Base-by-base conservation (phyloP, 805 yeast species). In the Sugiyamaella valdiviana region DNA sequence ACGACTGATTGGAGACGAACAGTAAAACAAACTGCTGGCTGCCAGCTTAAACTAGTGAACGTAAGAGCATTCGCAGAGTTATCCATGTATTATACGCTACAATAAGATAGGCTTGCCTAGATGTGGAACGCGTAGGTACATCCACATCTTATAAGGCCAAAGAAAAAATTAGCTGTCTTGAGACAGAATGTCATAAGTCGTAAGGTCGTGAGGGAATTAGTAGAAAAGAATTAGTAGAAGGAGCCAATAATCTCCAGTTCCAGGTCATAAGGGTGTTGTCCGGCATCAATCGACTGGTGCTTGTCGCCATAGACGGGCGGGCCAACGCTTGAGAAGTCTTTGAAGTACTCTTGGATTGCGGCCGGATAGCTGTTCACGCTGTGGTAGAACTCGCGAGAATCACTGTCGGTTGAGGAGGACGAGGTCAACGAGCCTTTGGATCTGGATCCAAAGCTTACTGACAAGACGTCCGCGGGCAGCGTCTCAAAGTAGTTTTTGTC, bases 181-280 rank as follows among this genome's bases (percentile, higher is more conserved):
- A 14, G 23, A 21, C 22, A 21, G 24, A 2, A 19, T 21, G 41
- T 20, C 40, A 21, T 17, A 47, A 39, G 29, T 37, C 9, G 9
- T 47, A n/a, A 36, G 40, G 17, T 15, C 9, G 22, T 10, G 35
- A 41, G 9, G n/a, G 42, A 26, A 15, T 12, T 36, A 35, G 15
- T 15, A 24, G 22, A 22, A 6, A 15, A 32, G 29, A 36, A 42
- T 21, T 15, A 42, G 36, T 24, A 15, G 41, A 48, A 48, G 23
- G 38, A 45, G 17, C 49, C 26, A 19, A 48, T 12, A 22, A 44
- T 44, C 22, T 48, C 51, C 39, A 44, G 20, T 39, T 48, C 51
- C 32, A 48, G 14, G 32, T 48, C 51, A 39, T 48, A 48, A 12
- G 48, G 48, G 14, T 48, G 51, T 29, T 23, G 23, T 7, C 23